Percentiles rank a stretch among this genome's conserved stretches.
These are phyloP conservation scores for Phalaenopsis equestris DNA, from an alignment of 106 monocot species.

Conservation along the genomic window DNA sequence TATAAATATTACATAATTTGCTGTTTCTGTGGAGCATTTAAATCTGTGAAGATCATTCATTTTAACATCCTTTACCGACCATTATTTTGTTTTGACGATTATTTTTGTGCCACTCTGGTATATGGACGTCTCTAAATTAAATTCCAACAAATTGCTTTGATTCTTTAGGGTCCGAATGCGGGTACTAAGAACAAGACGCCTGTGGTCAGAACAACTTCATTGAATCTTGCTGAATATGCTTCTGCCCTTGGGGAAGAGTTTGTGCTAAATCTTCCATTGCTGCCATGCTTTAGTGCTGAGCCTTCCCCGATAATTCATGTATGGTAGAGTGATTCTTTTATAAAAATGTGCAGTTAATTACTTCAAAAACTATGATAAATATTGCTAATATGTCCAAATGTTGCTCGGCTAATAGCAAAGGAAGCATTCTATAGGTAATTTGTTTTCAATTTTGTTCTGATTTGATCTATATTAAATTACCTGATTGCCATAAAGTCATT, in stretches of 20 bases:
- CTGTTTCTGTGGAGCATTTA: not conserved
- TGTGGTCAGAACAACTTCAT: constrained; percentile 49
- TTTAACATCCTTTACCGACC: not conserved
- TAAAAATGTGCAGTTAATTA: too few species aligned
- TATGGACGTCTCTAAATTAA: not conserved
- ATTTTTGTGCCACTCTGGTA: not conserved
- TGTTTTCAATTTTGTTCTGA: not conserved
- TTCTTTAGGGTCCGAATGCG: constrained; percentile 10
- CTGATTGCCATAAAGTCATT: not conserved
- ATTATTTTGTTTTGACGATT: not conserved
- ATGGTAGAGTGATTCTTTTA: constrained; percentile 7
- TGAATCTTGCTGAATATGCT: constrained; percentile 78
- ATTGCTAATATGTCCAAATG: too few species aligned
- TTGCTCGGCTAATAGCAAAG: not conserved
- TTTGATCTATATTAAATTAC: not conserved
- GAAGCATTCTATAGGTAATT: not conserved
- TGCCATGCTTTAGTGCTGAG: constrained; percentile 19
- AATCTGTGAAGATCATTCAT: not conserved
- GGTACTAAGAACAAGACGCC: constrained; percentile 46
- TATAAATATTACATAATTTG: not conserved
- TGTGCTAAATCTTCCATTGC: constrained; percentile 50
- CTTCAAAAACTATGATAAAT: too few species aligned
- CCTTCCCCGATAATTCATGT: constrained; percentile 46
- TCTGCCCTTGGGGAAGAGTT: constrained; percentile 36
- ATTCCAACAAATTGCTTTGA: not conserved